Conservation (phyloP, 768 basidiomycete species). For the Trametes villosa region DNA sequence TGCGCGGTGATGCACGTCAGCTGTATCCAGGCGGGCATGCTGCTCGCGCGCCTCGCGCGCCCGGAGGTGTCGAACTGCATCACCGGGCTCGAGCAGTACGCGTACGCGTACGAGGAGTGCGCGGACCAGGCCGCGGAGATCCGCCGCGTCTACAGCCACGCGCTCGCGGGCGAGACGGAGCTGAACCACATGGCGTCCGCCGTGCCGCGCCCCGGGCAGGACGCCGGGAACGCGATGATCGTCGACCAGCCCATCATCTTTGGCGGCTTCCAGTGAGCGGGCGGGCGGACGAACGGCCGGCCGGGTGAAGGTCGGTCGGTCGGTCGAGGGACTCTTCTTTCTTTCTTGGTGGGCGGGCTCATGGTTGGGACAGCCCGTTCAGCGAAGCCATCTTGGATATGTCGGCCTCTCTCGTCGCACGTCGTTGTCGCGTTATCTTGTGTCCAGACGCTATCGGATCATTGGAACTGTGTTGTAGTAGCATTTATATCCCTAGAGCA, state of each 20-base stretch:
- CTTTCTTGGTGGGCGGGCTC: background rate
- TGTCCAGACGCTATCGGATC: constrained; percentile 13
- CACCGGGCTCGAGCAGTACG: constrained; percentile 85
- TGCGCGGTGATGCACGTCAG: constrained; percentile 90
- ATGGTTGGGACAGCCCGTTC: too few species aligned
- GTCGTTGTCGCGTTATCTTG: constrained; percentile 6
- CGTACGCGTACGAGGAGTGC: constrained; percentile 85
- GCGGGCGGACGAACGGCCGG: background rate
- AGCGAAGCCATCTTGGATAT: constrained; percentile 3
- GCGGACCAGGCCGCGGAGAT: constrained; percentile 78
- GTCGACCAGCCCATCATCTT: constrained; percentile 24
- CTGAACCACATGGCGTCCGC: constrained; percentile 47
- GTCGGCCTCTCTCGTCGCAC: background rate
- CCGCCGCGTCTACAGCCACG: constrained; percentile 50
- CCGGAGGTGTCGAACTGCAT: constrained; percentile 86
- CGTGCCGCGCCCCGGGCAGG: constrained; percentile 28
- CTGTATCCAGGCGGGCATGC: constrained; percentile 80
- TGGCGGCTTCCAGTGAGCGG: background rate
- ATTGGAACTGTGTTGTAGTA: constrained; percentile 21
- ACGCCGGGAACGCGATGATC: constrained; percentile 22
- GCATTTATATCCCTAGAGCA: constrained; percentile 23
- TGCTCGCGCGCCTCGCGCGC: constrained; percentile 82
- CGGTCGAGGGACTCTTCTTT: background rate
- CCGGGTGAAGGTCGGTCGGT: too few species aligned
- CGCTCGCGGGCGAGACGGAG: constrained; percentile 40